Conservation (phyloP, 1,284 basidiomycete genomes). For the Phaffia rhodozyma region DNA sequence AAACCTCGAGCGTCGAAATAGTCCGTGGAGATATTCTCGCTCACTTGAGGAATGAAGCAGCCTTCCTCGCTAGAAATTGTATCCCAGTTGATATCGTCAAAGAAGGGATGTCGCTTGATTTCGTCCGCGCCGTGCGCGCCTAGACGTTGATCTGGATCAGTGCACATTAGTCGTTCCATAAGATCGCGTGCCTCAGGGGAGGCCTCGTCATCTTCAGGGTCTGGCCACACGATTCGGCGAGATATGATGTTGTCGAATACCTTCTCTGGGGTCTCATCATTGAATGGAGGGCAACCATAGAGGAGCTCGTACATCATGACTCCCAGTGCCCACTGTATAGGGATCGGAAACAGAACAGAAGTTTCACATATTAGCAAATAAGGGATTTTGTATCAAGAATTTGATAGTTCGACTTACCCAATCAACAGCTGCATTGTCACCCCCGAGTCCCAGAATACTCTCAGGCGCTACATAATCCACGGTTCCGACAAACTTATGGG, state of each 20-base stretch:
- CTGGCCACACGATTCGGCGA: slow-evolving; percentile 77
- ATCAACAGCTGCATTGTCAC: slow-evolving; percentile 91
- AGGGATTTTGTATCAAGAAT: slow-evolving; percentile 32
- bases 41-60: slow-evolving; percentile 88
- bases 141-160: slow-evolving; percentile 66
- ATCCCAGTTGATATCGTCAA: slow-evolving; percentile 84
- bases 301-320: slow-evolving; percentile 98
- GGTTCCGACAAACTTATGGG: slow-evolving; percentile 84
- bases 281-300: slow-evolving; percentile 94
- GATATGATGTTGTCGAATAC: slow-evolving; percentile 98
- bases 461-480: slow-evolving; percentile 96
- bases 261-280: slow-evolving; percentile 89
- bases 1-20: slow-evolving; percentile 92
- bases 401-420: slow-evolving; percentile 52
- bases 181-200: slow-evolving; percentile 81
- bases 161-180: slow-evolving; percentile 75
- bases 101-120: slow-evolving; percentile 86
- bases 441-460: slow-evolving; percentile 87
- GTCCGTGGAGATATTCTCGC: slow-evolving; percentile 94
- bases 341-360: background rate
- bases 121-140: slow-evolving; percentile 83
- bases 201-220: slow-evolving; percentile 68
- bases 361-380: slow-evolving; percentile 1
- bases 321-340: slow-evolving; percentile 76
- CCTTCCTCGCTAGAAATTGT: slow-evolving; percentile 77